Conservation (phyloP, 106 monocot genomes). For the Narthecium ossifragum region DNA sequence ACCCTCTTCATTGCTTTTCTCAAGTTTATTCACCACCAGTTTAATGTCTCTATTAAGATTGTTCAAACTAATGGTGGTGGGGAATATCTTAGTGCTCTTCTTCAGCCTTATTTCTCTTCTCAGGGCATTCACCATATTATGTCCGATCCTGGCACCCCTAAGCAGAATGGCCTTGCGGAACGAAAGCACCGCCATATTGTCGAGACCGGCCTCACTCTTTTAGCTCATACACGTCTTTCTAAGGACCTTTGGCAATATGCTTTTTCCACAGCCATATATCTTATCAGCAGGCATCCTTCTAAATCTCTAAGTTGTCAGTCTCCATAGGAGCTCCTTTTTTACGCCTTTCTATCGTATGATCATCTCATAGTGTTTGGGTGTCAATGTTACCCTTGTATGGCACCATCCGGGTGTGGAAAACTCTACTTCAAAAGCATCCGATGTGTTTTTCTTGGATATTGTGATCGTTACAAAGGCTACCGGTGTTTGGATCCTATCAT, state of each 20-base stretch:
- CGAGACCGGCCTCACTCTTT: background rate
- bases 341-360: background rate
- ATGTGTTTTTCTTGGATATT: too few relatives aligned
- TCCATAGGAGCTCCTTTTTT: too few relatives aligned
- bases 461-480: background rate
- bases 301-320: too few relatives aligned
- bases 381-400: background rate
- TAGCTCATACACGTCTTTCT: background rate
- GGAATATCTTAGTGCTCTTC: too few relatives aligned
- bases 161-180: background rate
- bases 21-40: background rate
- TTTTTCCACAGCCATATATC: background rate
- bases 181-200: too few relatives aligned
- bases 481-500: background rate
- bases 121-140: background rate
- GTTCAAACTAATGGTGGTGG: slow-evolving; percentile 1
- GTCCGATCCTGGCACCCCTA: background rate
- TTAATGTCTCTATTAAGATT: background rate
- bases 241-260: background rate
- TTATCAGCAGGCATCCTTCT: background rate
- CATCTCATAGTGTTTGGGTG: too few relatives aligned
- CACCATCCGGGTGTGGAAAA: background rate
- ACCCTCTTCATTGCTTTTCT: too few relatives aligned
- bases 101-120: too few relatives aligned
- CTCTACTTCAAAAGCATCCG: background rate